Evolutionary conservation across 371 early-diverging fungal species (phyloP), one percentile per base, ranked within the genome.

Genomic region (Parasitella parasitica): DNA sequence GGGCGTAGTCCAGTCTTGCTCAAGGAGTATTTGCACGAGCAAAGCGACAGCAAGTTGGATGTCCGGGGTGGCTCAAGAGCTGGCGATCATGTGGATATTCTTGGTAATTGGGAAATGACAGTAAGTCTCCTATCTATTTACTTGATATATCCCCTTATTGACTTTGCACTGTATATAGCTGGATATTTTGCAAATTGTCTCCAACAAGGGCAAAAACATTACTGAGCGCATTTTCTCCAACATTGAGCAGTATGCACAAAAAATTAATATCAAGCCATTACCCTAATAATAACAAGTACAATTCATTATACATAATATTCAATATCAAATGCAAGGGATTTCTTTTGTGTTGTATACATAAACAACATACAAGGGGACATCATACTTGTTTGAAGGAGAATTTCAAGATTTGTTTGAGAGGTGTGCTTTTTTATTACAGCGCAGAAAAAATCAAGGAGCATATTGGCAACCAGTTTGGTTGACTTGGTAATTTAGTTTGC

Each of bases 21-120:
- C 8, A 81, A 88, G 43, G 97, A 98, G 73, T 93, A 91, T 70
- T 56, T 61, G 35, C 85, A 94, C 60, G 80, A 81, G 50, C 80
- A 81, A 39, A 72, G 77, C 49, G 76, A 84, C 6, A 85, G 81
- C 41, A 79, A 77, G 15, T 57, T 82, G 5, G 86, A 89, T 66
- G 77, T 93, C 11, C 86, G 97, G 6, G 95, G 96, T 52, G 96
- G 96, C 6, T 81, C 83, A 13, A 83, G 85, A 28, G 91, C 94
- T 12, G 85, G 91, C 2, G 94, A 96, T 66, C 98, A 97, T 73
- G 87, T 95, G 28, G 93, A 96, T 71, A 94, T 96, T 36, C 75
- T 97, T 9, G 80, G 80, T 6, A 80, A 80, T 46, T 75, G 73
- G 73, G 80, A 80, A 54, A 71, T 80, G 72, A 72, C 70, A 20